A percentile compares a stretch with the other conserved stretches of the same genome.
phyloP scores from a whole-genome alignment of 176 grass and related monocot genomes.

The Juncus effusus region DNA sequence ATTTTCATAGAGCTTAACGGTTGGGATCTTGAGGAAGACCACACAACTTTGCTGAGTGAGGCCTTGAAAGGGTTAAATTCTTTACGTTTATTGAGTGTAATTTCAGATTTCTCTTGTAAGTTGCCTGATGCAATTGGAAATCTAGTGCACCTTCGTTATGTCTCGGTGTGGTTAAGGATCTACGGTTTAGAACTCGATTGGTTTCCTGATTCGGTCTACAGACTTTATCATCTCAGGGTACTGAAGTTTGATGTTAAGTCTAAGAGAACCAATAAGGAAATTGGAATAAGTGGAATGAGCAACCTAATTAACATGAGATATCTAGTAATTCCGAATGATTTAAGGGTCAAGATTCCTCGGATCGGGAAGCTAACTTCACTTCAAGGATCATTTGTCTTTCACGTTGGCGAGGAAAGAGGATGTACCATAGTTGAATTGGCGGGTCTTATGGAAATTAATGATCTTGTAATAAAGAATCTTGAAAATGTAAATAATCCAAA shows the following conservation, averaged over 20 bases:
- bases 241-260: slow-evolving; percentile 31
- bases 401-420: slow-evolving; percentile 21
- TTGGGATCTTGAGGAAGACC: slow-evolving; percentile 1
- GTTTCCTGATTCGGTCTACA: slow-evolving; percentile 36
- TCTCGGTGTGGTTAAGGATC: slow-evolving; percentile 21
- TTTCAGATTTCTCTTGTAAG: slow-evolving; percentile 10
- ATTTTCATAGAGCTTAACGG: slow-evolving; percentile 33
- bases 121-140: slow-evolving; percentile 20
- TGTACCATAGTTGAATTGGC: slow-evolving; percentile 33
- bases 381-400: slow-evolving; percentile 23
- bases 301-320: slow-evolving; percentile 40
- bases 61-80: neutral
- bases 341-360: slow-evolving; percentile 23
- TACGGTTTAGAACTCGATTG: slow-evolving; percentile 17
- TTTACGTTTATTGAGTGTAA: slow-evolving; percentile 35
- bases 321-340: neutral
- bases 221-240: slow-evolving; percentile 31
- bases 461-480: slow-evolving; percentile 34
- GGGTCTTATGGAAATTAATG: slow-evolving; percentile 24
- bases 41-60: slow-evolving; percentile 23
- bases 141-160: slow-evolving; percentile 38
- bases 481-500: slow-evolving; percentile 13
- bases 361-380: slow-evolving; percentile 37
- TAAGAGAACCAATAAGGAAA: neutral
- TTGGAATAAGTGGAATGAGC: slow-evolving; percentile 21